Evolutionary conservation across 2,329 filamentous ascomycete species (phyloP), one percentile per base, ranked within the genome.

Genomic region (Nothomitra cinnamomea): DNA sequence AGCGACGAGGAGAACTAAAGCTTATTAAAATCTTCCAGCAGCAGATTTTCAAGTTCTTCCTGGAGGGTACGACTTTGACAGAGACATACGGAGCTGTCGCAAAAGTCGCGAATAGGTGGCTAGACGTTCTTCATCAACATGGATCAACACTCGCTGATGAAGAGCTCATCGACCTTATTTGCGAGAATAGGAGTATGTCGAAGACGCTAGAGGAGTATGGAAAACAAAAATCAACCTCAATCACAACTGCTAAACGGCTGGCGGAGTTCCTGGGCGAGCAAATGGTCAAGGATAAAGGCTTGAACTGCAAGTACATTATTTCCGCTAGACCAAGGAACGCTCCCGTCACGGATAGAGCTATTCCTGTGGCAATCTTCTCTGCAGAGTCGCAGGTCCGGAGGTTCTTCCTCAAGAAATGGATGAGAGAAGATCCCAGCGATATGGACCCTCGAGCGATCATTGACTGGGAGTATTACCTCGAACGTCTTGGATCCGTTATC

Each of bases 231-330:
- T 96, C 90, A 0, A 98, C 92, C 1, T 95, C 92, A n/a, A 98
- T 99, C 65, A 99, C 92, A 1, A 99, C 92, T 0, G 92, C 92
- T 10, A 92, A 84, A 62, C 87, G 92, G 57, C 70, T 99, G 42
- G 92, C 92, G 36, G 92, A 98, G 63, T 99, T 99, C 64, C 65
- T 99, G 57, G 92, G 92, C 36, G 90, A 95, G 65, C 88, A 95
- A 64, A 99, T 99, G 94, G 82, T 95, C 62, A 98, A 98, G 64
- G 94, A 99, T 69, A 98, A 96, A 68, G 92, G 92, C 2, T 68
- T 99, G 60, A 98, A 98, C 71, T 99, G 92, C 81, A 96, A 96
- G 69, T 99, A 96, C 67, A 95, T 99, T 65, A 95, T 99, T 63
- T 95, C 89, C 52, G 78, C 87, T 13, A 80, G 78, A 58, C 92